Base-by-base conservation (phyloP, 2,329 filamentous ascomycete species). In the Colletotrichum orchidophilum region DNA sequence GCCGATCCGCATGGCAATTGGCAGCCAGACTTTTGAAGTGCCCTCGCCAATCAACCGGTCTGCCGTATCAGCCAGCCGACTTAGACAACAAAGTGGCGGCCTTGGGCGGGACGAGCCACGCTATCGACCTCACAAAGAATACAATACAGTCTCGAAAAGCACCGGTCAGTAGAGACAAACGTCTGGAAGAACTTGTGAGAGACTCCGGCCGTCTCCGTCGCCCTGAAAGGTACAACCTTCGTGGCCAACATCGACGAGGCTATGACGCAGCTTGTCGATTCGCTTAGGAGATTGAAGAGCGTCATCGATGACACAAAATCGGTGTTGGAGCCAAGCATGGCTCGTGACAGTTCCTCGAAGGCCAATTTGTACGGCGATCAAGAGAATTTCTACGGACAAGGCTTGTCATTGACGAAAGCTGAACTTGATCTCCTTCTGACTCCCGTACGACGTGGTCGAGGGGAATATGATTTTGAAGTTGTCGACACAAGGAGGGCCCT, bases 91-190 rank as follows among this genome's bases (percentile, higher is more conserved):
- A 15, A 27, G 29, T 65, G 5, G 21, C 42, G 11, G 63, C 54
- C 42, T 4, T 59, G 18, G 29, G 63, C n/a, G 42, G 42, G 31
- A 39, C 1, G 27, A 52, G 53, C 53, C 42, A 59, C 9, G 29
- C 24, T 52, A 33, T 50, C 29, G 29, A 65, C 63, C 42, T 65
- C 18, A 18, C 29, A 59, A 26, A 65, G 13, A 13, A 5, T 9
- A 50, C 63, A 18, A 59, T 59, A 55, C 31, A 50, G 18, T 57
- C 52, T 46, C n/a, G 50, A 13, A 64, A 58, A n/a, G 62, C n/a
- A 58, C n/a, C 18, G 1, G 11, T 66, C n/a, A 66, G 39, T n/a
- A 59, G 49, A 13, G 18, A 24, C 12, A 18, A 93, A 93, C 46
- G 81, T 86, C 59, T 87, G 83, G 61, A 81, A 85, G 64, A 59